Evolutionary conservation across 768 basidiomycete genomes (phyloP).

Genomic region (Pleurotus citrinopileatus): DNA sequence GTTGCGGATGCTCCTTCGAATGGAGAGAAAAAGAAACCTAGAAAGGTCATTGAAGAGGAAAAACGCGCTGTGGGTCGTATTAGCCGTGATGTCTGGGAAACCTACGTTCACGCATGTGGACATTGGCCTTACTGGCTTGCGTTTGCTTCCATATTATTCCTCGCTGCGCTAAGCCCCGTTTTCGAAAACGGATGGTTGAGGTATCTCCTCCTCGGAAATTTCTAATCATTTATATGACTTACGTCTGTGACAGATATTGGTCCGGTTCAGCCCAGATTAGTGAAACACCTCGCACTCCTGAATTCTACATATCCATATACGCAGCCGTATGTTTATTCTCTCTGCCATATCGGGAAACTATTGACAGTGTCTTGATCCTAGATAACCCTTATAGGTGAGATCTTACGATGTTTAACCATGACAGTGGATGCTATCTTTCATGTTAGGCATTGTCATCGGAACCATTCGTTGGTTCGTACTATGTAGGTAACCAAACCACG

Average conservation of each 20-base stretch:
- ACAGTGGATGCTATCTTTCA: neutral
- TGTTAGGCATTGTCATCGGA: conserved; percentile 37
- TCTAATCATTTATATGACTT: neutral
- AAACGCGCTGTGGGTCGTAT: conserved; percentile 75
- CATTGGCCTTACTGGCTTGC: conserved; percentile 52
- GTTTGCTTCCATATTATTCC: conserved; percentile 48
- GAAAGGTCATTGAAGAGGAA: conserved; percentile 86
- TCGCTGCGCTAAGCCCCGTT: conserved; percentile 65
- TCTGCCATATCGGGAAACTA: conserved; percentile 12
- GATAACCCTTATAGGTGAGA: conserved; percentile 35
- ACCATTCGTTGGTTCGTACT: conserved; percentile 71
- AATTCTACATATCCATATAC: conserved; percentile 72
- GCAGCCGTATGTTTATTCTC: conserved; percentile 49
- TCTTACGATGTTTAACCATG: neutral
- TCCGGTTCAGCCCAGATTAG: conserved; percentile 44
- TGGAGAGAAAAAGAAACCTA: conserved; percentile 53
- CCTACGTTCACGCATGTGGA: conserved; percentile 52
- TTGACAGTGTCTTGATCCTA: conserved; percentile 11
- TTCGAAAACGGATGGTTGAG: conserved; percentile 72
- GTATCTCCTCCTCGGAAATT: conserved; percentile 25
- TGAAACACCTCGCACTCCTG: conserved; percentile 37
- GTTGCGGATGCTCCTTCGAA: conserved; percentile 27
- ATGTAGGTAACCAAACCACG: conserved; percentile 44
- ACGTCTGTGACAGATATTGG: conserved; percentile 42
- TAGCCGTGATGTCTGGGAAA: conserved; percentile 60